phyloP scores from a whole-genome alignment of 441 rosid species.

The Cnidoscolus chayamansa region DNA sequence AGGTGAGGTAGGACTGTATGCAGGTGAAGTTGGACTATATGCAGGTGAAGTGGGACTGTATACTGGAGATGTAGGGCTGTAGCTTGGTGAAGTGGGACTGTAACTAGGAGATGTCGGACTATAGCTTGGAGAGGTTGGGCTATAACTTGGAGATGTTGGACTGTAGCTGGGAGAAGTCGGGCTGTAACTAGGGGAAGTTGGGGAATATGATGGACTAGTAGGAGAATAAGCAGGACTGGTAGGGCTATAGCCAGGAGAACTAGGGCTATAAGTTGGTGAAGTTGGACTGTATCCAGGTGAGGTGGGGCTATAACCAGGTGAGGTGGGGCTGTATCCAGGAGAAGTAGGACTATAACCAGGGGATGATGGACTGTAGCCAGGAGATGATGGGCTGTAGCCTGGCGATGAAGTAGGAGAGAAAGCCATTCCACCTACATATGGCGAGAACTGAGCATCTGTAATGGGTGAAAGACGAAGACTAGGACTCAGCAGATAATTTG shows the following conservation, averaged over 20 bases:
- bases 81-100: constrained; percentile 69
- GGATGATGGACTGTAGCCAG: constrained; percentile 83
- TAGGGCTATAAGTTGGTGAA: constrained; percentile 47
- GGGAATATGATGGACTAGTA: constrained; percentile 59
- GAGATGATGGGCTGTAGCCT: constrained; percentile 66
- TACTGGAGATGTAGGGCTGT: constrained; percentile 80
- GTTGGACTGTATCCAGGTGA: constrained; percentile 60
- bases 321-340: constrained; percentile 52
- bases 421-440: constrained; percentile 33
- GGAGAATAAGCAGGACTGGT: constrained; percentile 63
- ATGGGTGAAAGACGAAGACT: constrained; percentile 75
- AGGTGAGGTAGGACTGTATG: constrained; percentile 71
- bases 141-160: constrained; percentile 71
- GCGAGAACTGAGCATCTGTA: constrained; percentile 49
- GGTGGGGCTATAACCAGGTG: constrained; percentile 60
- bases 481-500: constrained; percentile 77
- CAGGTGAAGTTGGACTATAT: constrained; percentile 80
- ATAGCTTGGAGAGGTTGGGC: constrained; percentile 66
- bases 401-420: constrained; percentile 87
- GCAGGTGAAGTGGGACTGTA: constrained; percentile 87
- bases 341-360: constrained; percentile 82
- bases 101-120: constrained; percentile 84
- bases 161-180: constrained; percentile 89
- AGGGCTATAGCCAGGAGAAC: constrained; percentile 55
- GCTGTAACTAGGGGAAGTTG: constrained; percentile 82